These are phyloP conservation scores for Beauveria rudraprayagi DNA, from an alignment of 2,329 filamentous ascomycete species.

Conservation along the genomic window DNA sequence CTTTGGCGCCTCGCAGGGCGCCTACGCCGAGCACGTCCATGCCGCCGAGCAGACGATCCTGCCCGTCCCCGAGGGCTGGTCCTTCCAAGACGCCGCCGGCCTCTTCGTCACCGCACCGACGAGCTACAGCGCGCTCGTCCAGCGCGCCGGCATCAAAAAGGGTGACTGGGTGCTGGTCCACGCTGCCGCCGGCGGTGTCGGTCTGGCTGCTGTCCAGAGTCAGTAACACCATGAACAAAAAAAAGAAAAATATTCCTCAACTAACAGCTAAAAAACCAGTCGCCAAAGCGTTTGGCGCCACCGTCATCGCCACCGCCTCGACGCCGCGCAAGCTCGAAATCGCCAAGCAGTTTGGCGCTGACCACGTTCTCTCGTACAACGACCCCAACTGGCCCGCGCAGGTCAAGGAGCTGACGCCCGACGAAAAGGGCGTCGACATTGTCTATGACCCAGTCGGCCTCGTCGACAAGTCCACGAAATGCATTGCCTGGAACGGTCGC, in stretches of 20 bases:
- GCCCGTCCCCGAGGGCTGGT: slow-evolving; percentile 73
- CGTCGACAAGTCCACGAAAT: slow-evolving; percentile 82
- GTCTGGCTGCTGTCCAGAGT: slow-evolving; percentile 80
- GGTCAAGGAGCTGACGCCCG: slow-evolving; percentile 71
- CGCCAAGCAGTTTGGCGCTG: slow-evolving; percentile 73
- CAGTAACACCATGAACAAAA: slow-evolving; percentile 8
- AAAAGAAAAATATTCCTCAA: no score
- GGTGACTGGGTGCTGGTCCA: slow-evolving; percentile 88
- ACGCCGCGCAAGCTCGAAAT: slow-evolving; percentile 72
- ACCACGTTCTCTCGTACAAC: slow-evolving; percentile 73
- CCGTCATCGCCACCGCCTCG: slow-evolving; percentile 86
- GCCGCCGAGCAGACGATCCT: slow-evolving; percentile 60
- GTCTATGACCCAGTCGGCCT: slow-evolving; percentile 92
- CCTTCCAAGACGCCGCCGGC: slow-evolving; percentile 75
- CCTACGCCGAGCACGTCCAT: slow-evolving; percentile 70
- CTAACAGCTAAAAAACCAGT: slow-evolving; percentile 32
- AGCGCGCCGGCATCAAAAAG: slow-evolving; percentile 64
- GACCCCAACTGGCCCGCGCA: slow-evolving; percentile 53
- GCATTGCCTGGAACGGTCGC: slow-evolving; percentile 86
- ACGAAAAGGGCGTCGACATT: slow-evolving; percentile 70
- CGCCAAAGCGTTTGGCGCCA: slow-evolving; percentile 85
- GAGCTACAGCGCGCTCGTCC: slow-evolving; percentile 74
- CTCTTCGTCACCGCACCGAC: slow-evolving; percentile 90
- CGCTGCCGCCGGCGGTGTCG: slow-evolving; percentile 86
- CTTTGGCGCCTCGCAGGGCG: slow-evolving; percentile 80